Conservation (phyloP, 2,329 filamentous ascomycete genomes). For the Colletotrichum sp. region DNA sequence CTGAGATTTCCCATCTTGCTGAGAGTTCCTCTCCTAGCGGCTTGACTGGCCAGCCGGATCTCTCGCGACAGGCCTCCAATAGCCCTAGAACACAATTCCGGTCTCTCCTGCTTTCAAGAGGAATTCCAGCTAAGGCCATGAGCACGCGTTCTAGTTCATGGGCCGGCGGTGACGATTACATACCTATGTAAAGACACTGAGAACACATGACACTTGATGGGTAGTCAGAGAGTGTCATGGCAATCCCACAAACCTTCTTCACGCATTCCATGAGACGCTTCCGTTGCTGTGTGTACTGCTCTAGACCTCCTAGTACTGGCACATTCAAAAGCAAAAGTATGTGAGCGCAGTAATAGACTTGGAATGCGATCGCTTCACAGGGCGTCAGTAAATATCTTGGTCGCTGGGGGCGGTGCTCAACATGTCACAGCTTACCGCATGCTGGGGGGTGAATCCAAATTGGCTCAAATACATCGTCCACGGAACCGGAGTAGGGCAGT, state of each 20-base stretch:
- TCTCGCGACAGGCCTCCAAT: background rate
- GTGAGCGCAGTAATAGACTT: constrained; percentile 24
- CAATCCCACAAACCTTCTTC: constrained; percentile 27
- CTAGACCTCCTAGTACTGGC: constrained; percentile 21
- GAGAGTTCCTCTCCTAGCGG: constrained; percentile 7
- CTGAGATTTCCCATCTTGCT: background rate
- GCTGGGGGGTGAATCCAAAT: constrained; percentile 23
- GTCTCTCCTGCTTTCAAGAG: background rate
- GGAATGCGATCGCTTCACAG: constrained; percentile 20
- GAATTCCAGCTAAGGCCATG: background rate
- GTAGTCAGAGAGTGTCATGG: constrained; percentile 24
- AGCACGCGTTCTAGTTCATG: background rate
- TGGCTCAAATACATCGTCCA: constrained; percentile 16
- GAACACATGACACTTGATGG: constrained; percentile 27
- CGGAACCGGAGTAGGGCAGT: constrained; percentile 33
- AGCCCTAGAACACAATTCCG: background rate
- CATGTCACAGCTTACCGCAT: constrained; percentile 15
- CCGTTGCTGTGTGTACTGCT: constrained; percentile 22
- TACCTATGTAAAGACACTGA: constrained; percentile 27
- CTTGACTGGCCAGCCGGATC: constrained; percentile 10
- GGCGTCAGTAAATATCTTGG: background rate
- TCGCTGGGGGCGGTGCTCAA: background rate
- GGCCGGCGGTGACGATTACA: background rate
- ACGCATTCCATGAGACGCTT: constrained; percentile 24
- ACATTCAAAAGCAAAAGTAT: constrained; percentile 23